Conservation (phyloP, 1,284 basidiomycete genomes). For the Grifola frondosa region DNA sequence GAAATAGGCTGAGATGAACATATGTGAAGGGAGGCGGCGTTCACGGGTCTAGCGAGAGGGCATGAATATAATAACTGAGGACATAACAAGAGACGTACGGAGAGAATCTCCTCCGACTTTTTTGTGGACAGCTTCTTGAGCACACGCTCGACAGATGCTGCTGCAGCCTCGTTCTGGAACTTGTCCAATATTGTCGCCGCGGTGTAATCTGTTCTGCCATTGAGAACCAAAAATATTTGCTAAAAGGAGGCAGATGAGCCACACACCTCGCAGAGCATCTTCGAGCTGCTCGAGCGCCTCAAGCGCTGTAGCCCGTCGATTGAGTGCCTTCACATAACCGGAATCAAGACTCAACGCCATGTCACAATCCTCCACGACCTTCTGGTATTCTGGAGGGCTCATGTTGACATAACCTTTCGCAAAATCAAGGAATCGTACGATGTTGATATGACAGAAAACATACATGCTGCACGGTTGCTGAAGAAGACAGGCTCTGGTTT, state of each 20-base stretch:
- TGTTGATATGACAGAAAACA: background rate
- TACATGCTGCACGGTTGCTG: constrained; percentile 97
- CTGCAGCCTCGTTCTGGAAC: constrained; percentile 84
- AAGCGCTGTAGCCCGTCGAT: constrained; percentile 85
- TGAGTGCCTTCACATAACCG: constrained; percentile 93
- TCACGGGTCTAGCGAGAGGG: constrained; percentile 59
- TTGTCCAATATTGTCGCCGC: constrained; percentile 93
- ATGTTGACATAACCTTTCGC: constrained; percentile 96
- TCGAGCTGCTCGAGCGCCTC: constrained; percentile 79
- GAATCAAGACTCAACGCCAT: constrained; percentile 84
- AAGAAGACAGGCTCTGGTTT: constrained; percentile 93
- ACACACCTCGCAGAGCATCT: constrained; percentile 76
- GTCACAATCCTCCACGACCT: constrained; percentile 90
- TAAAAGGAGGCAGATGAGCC: background rate
- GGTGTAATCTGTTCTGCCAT: constrained; percentile 75
- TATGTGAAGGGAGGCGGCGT: constrained; percentile 85
- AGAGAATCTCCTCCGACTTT: constrained; percentile 73
- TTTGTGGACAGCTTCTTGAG: constrained; percentile 80
- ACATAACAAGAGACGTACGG: constrained; percentile 37
- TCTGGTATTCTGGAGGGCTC: constrained; percentile 79
- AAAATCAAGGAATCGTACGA: too few relatives aligned
- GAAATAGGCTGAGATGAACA: constrained; percentile 95
- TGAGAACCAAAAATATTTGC: background rate
- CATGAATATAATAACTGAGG: constrained; percentile 7
- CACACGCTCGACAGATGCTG: constrained; percentile 87